Evolutionary conservation across 176 grass and related monocot species (phyloP).

Genomic region (Microstegium vimineum): DNA sequence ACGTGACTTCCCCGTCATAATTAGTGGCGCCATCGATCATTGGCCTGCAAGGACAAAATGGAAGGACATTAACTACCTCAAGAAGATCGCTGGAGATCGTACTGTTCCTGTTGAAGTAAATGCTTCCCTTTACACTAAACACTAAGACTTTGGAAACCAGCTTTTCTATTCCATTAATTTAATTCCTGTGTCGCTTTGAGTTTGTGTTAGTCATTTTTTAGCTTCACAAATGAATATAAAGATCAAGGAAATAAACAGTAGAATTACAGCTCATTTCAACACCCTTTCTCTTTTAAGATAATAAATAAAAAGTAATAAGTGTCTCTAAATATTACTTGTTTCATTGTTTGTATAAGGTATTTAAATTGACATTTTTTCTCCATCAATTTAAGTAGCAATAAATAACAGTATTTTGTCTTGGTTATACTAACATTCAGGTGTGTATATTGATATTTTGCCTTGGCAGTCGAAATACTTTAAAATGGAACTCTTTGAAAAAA

Average conservation of each 20-base stretch:
- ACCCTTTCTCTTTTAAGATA: not conserved
- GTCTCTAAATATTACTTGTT: not conserved
- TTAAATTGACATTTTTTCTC: not conserved
- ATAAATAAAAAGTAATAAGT: not conserved
- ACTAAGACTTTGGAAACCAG: not conserved
- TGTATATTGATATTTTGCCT: conserved; percentile 15
- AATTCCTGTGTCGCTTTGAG: not conserved
- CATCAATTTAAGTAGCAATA: not conserved
- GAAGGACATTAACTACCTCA: conserved; percentile 90
- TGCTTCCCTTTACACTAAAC: conserved; percentile 26
- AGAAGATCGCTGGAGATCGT: conserved; percentile 90
- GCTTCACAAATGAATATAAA: not conserved
- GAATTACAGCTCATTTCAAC: not conserved
- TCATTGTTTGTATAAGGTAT: conserved; percentile 5
- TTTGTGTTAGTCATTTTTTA: not conserved
- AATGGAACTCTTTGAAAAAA: not conserved
- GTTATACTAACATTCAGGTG: conserved; percentile 8
- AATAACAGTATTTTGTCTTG: not conserved
- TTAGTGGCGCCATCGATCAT: conserved; percentile 74
- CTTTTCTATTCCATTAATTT: not conserved
- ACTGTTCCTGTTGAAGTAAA: conserved; percentile 91
- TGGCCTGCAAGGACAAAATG: conserved; percentile 86
- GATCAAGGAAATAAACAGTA: not conserved
- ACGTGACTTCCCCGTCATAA: conserved; percentile 64
- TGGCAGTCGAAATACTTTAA: not conserved